phyloP scores from a whole-genome alignment of 768 basidiomycete species.

The Rhodosporidiobolus sp. region DNA sequence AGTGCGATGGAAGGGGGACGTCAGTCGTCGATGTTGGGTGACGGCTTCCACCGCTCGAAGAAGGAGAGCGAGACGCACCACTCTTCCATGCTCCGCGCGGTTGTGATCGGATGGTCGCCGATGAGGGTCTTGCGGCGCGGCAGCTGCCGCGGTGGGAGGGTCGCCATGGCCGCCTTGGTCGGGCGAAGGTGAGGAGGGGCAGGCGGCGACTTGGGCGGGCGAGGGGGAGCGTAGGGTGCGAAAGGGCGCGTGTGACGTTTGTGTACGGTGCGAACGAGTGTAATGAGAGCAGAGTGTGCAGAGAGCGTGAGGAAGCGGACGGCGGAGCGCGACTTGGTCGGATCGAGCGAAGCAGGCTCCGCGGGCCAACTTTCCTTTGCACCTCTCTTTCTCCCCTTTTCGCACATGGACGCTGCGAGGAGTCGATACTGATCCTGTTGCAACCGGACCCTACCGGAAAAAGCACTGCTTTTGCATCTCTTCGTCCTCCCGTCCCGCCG shows the following conservation, averaged over 20 bases:
- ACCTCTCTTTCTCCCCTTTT: neutral
- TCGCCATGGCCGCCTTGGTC: constrained; percentile 1
- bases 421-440: neutral
- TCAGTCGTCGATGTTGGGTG: neutral
- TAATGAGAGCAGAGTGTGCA: too few species aligned
- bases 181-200: neutral
- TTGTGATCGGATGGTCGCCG: constrained; percentile 36
- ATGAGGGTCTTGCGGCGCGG: constrained; percentile 33
- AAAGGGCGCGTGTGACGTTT: neutral
- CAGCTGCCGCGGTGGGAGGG: neutral
- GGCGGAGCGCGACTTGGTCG: too few species aligned
- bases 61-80: neutral
- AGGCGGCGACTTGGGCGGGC: neutral
- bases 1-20: too few species aligned
- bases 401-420: neutral
- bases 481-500: too few species aligned
- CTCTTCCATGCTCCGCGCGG: constrained; percentile 27
- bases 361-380: too few species aligned
- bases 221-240: neutral
- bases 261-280: too few species aligned
- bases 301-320: too few species aligned
- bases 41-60: neutral
- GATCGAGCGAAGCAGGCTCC: too few species aligned
- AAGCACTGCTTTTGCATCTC: too few species aligned
- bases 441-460: too few species aligned